A percentile compares a stretch with the other conserved stretches of the same genome.
Conservation (phyloP, 208 protist species). For the Trypanosomatidae sp. region DNA sequence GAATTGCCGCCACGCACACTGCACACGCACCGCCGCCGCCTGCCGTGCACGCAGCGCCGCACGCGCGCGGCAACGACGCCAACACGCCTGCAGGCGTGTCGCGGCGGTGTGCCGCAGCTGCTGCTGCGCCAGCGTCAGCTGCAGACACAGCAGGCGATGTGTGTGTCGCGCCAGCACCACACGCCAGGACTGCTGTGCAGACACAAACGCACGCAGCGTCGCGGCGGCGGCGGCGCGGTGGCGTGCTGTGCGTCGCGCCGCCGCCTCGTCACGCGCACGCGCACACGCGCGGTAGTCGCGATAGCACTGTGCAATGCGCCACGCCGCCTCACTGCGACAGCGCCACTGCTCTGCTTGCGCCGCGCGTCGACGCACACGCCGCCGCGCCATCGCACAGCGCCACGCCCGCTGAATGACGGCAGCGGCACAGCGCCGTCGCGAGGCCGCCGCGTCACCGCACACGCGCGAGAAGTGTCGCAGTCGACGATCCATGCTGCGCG, state of each 20-base stretch:
- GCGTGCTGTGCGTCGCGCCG: too few species aligned
- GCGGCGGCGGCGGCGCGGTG: too few species aligned
- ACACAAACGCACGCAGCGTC: too few species aligned
- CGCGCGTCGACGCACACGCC: background rate
- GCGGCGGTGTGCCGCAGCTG: constrained; percentile 4
- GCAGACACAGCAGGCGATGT: too few species aligned
- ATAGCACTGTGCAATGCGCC: constrained; percentile 16
- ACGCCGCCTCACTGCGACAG: constrained; percentile 9
- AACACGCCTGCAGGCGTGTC: constrained; percentile 2
- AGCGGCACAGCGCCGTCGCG: too few species aligned
- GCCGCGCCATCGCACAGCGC: constrained; percentile 8
- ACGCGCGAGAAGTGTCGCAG: too few species aligned
- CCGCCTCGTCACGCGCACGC: too few species aligned
- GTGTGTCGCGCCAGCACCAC: too few species aligned
- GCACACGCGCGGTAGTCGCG: constrained; percentile 13
- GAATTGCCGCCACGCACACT: constrained; percentile 12
- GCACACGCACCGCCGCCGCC: constrained; percentile 6
- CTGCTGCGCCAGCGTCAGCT: constrained; percentile 7
- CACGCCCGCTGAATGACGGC: constrained; percentile 23
- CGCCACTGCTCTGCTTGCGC: constrained; percentile 1
- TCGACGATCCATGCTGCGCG: too few species aligned
- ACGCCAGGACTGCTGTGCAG: too few species aligned
- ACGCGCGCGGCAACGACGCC: constrained; percentile 6
- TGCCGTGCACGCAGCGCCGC: background rate
- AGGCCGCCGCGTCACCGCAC: too few species aligned